These are phyloP conservation scores for Samsoniella hepiali DNA, from an alignment of 2,329 filamentous ascomycete genomes.

Conservation along the genomic window DNA sequence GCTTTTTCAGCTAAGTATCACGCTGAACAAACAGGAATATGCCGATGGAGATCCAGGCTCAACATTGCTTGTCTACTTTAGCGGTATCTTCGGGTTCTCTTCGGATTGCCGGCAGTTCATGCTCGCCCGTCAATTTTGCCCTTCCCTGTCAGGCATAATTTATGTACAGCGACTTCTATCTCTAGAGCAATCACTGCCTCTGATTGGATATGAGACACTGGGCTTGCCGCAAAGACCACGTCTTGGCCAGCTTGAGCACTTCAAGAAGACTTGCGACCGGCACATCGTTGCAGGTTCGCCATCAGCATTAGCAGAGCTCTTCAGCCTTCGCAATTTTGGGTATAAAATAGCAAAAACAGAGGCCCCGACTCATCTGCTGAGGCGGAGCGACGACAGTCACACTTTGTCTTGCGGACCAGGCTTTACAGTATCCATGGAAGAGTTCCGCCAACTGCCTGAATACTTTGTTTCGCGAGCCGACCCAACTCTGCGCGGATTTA, in stretches of 20 bases:
- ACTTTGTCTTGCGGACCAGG: background rate
- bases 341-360: background rate
- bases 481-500: background rate
- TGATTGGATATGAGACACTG: background rate
- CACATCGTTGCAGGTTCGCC: background rate
- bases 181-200: background rate
- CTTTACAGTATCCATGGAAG: background rate
- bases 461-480: background rate
- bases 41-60: conserved; percentile 10
- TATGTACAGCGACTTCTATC: background rate
- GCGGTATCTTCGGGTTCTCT: conserved; percentile 18
- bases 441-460: background rate
- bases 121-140: background rate
- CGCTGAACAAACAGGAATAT: background rate
- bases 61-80: conserved; percentile 19
- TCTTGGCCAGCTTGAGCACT: background rate
- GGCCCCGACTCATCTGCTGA: background rate
- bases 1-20: conserved; percentile 2
- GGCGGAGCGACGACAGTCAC: background rate
- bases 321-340: background rate
- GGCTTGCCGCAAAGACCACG: background rate
- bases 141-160: background rate
- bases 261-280: background rate
- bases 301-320: background rate
- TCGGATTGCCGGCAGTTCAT: background rate